These are phyloP conservation scores for Yamadazyma dendronema DNA, from an alignment of 1,139 yeast species.

Conservation along the genomic window DNA sequence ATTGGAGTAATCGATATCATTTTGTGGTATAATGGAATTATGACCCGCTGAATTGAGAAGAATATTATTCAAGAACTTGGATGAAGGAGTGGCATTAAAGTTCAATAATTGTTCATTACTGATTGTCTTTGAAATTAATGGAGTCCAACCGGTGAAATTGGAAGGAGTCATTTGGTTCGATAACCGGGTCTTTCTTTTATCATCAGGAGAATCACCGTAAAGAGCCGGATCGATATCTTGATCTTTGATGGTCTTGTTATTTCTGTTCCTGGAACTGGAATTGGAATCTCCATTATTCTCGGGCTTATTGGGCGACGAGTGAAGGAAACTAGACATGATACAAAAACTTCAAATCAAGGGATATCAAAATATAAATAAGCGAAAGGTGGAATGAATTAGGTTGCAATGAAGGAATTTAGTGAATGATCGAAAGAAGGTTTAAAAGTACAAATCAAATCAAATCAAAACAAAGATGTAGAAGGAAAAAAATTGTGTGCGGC, in stretches of 20 bases:
- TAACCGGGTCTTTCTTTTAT: slow-evolving; percentile 11
- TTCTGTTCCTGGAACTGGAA: background rate
- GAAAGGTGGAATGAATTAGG: too few relatives aligned
- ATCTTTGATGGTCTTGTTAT: slow-evolving; percentile 2
- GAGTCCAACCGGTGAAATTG: slow-evolving; percentile 44
- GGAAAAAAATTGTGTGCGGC: slow-evolving; percentile 1
- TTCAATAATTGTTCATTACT: slow-evolving; percentile 36
- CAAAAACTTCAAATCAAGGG: background rate
- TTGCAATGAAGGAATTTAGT: too few relatives aligned
- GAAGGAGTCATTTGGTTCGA: slow-evolving; percentile 24
- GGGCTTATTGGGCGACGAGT: slow-evolving; percentile 33
- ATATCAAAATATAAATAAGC: background rate
- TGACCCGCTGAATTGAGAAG: slow-evolving; percentile 12
- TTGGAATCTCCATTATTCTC: background rate
- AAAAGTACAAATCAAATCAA: background rate
- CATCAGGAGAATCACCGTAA: slow-evolving; percentile 18
- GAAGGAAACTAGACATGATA: slow-evolving; percentile 32
- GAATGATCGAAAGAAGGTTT: too few relatives aligned
- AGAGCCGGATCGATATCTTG: slow-evolving; percentile 19
- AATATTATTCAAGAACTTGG: slow-evolving; percentile 23
- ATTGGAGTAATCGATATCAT: slow-evolving; percentile 33
- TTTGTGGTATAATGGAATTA: slow-evolving; percentile 11
- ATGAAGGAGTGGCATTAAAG: slow-evolving; percentile 39
- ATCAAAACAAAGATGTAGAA: background rate
- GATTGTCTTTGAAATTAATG: slow-evolving; percentile 40